Conservation (phyloP, 108 stramenopile genomes). For the Stephanodiscus minutulus region DNA sequence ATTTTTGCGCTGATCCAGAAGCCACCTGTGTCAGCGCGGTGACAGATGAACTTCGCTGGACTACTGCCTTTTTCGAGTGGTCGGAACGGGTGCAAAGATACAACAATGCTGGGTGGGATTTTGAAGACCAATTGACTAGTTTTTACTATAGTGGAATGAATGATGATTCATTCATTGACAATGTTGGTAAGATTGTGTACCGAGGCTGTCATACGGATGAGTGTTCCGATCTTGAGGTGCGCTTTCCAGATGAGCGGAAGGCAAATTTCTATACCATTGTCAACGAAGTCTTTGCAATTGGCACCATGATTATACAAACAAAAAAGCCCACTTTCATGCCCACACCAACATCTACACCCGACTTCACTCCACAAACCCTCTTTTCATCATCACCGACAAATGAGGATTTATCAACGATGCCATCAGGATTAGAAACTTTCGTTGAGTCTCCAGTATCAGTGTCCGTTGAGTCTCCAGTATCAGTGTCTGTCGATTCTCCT, state of each 20-base stretch:
- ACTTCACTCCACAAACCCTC: neutral
- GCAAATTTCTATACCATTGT: slow-evolving; percentile 37
- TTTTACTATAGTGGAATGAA: slow-evolving; percentile 35
- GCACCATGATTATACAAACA: neutral
- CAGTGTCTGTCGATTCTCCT: too few relatives aligned
- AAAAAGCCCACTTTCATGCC: neutral
- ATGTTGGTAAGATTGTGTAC: slow-evolving; percentile 24
- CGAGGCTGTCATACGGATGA: slow-evolving; percentile 29
- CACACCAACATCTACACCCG: too few relatives aligned
- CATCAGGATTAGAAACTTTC: neutral
- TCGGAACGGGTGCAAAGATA: slow-evolving; percentile 37
- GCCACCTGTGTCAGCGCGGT: slow-evolving; percentile 24
- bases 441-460: neutral
- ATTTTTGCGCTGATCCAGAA: slow-evolving; percentile 44
- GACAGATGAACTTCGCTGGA: slow-evolving; percentile 39
- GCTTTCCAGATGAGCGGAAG: slow-evolving; percentile 18
- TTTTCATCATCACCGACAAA: neutral
- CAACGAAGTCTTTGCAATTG: slow-evolving; percentile 28
- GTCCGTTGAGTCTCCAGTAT: too few relatives aligned
- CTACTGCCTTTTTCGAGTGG: slow-evolving; percentile 44
- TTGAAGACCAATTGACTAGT: slow-evolving; percentile 10
- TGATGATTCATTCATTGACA: slow-evolving; percentile 37
- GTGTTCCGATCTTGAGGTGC: slow-evolving; percentile 30
- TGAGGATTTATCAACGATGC: neutral
- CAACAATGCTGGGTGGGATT: slow-evolving; percentile 20